phyloP scores from a whole-genome alignment of 371 early-diverging fungal species.

The Mortierella sp. region DNA sequence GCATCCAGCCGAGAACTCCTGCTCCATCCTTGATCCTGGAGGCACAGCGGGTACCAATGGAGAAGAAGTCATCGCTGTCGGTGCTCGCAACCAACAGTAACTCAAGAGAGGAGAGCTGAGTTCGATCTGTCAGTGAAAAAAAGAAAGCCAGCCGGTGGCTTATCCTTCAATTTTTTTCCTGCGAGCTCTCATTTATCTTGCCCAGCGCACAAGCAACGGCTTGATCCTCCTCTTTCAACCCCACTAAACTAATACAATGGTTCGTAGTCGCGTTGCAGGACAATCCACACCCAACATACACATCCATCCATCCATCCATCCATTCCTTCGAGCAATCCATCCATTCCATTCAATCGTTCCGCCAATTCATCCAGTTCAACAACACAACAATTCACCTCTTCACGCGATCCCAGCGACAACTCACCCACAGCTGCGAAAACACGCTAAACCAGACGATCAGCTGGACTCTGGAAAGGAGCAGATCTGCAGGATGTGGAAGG shows the following conservation, averaged over 20 bases:
- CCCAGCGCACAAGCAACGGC: background rate
- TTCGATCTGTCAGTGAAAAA: background rate
- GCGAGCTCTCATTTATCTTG: background rate
- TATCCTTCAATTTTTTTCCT: constrained; percentile 1
- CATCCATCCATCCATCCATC: constrained; percentile 22
- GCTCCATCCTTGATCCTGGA: background rate
- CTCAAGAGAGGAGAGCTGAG: background rate
- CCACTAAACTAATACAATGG: constrained; percentile 43
- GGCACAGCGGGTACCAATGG: background rate
- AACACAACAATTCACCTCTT: background rate
- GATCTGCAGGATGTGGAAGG: background rate
- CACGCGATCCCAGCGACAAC: background rate
- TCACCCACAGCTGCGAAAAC: background rate
- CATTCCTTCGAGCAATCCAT: constrained; percentile 24
- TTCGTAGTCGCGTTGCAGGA: constrained; percentile 20
- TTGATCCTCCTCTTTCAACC: constrained; percentile 52
- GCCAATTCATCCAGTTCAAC: constrained; percentile 13
- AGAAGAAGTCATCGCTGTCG: background rate
- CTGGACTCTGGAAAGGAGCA: background rate
- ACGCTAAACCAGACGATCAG: background rate
- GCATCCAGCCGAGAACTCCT: background rate
- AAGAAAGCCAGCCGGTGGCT: background rate
- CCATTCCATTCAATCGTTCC: background rate
- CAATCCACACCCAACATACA: background rate
- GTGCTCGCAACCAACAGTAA: background rate